Percentiles rank a stretch among this genome's conserved stretches.
phyloP scores from a whole-genome alignment of 257 asterid genomes.

The Anisodus tanguticus region DNA sequence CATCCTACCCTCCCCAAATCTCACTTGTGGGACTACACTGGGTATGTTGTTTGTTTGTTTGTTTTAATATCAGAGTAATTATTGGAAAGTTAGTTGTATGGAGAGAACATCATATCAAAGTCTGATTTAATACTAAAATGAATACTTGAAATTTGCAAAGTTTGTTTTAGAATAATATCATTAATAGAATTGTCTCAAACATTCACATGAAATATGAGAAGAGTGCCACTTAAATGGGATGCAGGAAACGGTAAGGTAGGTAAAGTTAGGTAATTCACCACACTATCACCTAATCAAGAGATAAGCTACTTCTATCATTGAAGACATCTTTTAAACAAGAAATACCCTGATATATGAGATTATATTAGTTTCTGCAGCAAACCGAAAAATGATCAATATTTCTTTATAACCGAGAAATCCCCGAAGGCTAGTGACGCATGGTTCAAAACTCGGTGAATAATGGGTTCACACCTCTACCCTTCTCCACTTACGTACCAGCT shows the following conservation, averaged over 20 bases:
- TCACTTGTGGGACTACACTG: too few relatives aligned
- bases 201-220: neutral
- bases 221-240: neutral
- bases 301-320: neutral
- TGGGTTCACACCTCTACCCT: neutral
- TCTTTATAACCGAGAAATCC: neutral
- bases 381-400: neutral
- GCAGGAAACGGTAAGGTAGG: neutral
- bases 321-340: neutral
- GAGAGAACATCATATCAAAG: neutral
- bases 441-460: neutral
- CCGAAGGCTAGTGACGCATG: neutral
- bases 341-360: neutral
- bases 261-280: neutral
- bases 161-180: neutral
- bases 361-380: neutral
- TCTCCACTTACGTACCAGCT: neutral
- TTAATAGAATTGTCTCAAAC: neutral
- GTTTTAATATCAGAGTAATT: neutral
- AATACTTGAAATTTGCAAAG: neutral
- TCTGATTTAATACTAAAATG: neutral
- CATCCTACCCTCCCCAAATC: too few relatives aligned
- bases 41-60: too few relatives aligned
- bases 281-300: slow-evolving; percentile 10
- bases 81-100: neutral